Percentiles rank a stretch among this genome's conserved stretches.
These are phyloP conservation scores for Dactylellina leptospora DNA, from an alignment of 2,329 filamentous ascomycete species.

Conservation along the genomic window DNA sequence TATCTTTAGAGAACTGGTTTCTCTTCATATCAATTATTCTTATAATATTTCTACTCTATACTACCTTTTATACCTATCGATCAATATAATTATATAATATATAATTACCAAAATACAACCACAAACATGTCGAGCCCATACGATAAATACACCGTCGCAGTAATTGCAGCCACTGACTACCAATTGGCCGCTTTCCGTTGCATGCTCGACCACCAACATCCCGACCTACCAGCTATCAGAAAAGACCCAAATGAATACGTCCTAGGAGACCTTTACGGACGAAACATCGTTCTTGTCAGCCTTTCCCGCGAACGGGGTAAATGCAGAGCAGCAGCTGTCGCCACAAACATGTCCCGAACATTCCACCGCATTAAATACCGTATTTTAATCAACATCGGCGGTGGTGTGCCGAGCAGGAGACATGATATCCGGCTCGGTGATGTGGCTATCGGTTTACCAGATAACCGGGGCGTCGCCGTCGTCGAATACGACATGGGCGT, in stretches of 20 bases:
- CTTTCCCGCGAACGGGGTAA: conserved; percentile 1
- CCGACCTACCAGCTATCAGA: neutral
- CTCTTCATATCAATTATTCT: too few relatives aligned
- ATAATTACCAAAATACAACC: too few relatives aligned
- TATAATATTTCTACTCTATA: too few relatives aligned
- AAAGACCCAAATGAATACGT: conserved; percentile 6
- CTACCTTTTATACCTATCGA: too few relatives aligned
- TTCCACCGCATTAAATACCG: neutral
- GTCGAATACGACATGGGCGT: conserved; percentile 19
- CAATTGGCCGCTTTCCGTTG: neutral
- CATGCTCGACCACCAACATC: conserved; percentile 22
- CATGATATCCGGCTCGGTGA: conserved; percentile 21
- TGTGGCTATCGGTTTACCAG: conserved; percentile 21
- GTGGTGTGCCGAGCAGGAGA: neutral
- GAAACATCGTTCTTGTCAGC: conserved; percentile 17
- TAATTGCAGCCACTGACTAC: too few relatives aligned
- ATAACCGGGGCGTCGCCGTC: neutral
- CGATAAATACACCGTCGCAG: too few relatives aligned
- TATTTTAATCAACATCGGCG: conserved; percentile 7
- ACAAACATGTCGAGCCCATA: too few relatives aligned
- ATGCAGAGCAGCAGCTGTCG: neutral
- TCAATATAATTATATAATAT: too few relatives aligned
- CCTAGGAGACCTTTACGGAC: conserved; percentile 1
- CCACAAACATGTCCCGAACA: neutral
- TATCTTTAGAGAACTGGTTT: too few relatives aligned